Percentiles rank a stretch among this genome's conserved stretches.
Conservation (phyloP, 148 eudicot genomes). For the Cornus florida region DNA sequence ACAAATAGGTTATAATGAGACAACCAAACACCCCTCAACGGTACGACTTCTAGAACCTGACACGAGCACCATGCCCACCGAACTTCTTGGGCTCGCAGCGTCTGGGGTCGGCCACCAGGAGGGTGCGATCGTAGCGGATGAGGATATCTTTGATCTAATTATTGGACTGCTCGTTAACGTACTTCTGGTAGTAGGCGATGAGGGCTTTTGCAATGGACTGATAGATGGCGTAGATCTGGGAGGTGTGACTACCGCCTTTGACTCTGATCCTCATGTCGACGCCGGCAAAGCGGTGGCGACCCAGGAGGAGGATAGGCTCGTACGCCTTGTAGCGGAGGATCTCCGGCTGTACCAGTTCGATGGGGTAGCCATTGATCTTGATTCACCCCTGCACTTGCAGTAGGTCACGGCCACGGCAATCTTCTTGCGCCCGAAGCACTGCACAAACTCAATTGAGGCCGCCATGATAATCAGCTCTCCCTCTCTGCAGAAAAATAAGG, state of each 20-base stretch:
- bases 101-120: not conserved
- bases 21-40: too few relatives aligned
- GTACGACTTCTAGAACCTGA: too few relatives aligned
- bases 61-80: too few relatives aligned
- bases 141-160: slow-evolving; percentile 35
- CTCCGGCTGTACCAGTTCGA: slow-evolving; percentile 29
- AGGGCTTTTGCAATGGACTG: slow-evolving; percentile 27
- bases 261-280: slow-evolving; percentile 3
- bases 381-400: slow-evolving; percentile 39
- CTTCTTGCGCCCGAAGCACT: too few relatives aligned
- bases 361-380: slow-evolving; percentile 41
- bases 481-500: not conserved
- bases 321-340: slow-evolving; percentile 29
- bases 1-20: too few relatives aligned
- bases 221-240: not conserved
- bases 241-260: too few relatives aligned
- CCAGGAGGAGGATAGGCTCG: slow-evolving; percentile 34
- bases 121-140: slow-evolving; percentile 22
- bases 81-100: too few relatives aligned
- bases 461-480: not conserved
- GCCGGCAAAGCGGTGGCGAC: slow-evolving; percentile 27
- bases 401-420: slow-evolving; percentile 29
- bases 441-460: slow-evolving; percentile 26
- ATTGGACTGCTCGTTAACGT: slow-evolving; percentile 27
- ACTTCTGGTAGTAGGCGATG: slow-evolving; percentile 30